Base-by-base conservation (phyloP, 2,329 filamentous ascomycete genomes). In the Diaporthe nobilis region DNA sequence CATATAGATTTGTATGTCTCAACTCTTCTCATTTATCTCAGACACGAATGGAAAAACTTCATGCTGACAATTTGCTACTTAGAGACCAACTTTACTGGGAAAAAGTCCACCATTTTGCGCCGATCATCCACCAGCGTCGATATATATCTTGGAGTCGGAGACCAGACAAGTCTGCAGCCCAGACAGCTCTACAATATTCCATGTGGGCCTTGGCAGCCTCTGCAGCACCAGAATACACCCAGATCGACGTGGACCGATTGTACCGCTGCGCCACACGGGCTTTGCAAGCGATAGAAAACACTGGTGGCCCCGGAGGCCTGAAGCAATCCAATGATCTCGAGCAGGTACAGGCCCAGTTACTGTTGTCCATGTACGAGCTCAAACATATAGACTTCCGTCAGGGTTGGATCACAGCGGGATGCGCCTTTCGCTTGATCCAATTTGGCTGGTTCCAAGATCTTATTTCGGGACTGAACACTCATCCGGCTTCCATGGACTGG, bases 381-480 rank as follows among this genome's bases (percentile, higher is more conserved):
- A 39, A 13, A 13, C 37, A 39, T 39, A 39, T 39, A 39, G 37
- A 39, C 17, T 47, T 47, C 5, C 39, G 25, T 31, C 60, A 34
- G 39, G 60, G 25, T 9, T 47, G 42, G 17, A 25, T 65, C 9
- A 47, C 17, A 4, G 60, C 39, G 20, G 42, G 60, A 31, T 31
- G 42, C 39, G 39, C 39, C 25, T 47, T 65, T 31, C 39, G 39
- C 60, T 34, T 47, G 39, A 47, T 47, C 7, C 60, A 31, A 47
- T 44, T 13, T 65, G 60, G 60, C 39, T 47, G 60, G 60, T 47
- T 65, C 60, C 60, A 65, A 17, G 39, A 65, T 15, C n/a, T 65
- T 9, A 9, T 67, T 4, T 31, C 17, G 20, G 58, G 37, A 22
- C 4, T 28, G 2, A 28, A 44, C 17, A 1, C 13, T 13, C 31